Evolutionary conservation across 176 grass and related monocot species (phyloP).

Genomic region (Rhynchospora pubera): DNA sequence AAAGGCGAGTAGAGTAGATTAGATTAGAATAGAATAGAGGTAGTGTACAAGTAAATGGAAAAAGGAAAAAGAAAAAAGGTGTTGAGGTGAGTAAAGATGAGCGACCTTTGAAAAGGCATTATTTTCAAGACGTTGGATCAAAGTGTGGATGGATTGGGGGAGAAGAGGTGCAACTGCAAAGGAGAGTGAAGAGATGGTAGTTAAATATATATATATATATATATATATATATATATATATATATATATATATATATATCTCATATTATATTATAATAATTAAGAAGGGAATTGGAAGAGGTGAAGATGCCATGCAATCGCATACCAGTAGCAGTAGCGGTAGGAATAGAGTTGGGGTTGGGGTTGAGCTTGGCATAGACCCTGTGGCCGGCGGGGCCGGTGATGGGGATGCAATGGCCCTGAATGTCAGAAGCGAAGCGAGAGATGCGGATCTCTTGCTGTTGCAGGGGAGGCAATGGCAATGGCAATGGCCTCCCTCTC

Average conservation of each 20-base stretch:
- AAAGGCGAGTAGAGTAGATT: too few species aligned
- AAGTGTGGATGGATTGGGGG: slow-evolving; percentile 52
- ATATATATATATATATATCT: too few species aligned
- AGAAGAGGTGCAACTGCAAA: slow-evolving; percentile 43
- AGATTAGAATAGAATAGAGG: too few species aligned
- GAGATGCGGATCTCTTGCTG: too few species aligned
- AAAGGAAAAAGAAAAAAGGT: too few species aligned
- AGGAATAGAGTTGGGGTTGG: background rate
- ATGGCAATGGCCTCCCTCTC: too few species aligned
- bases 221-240: too few species aligned
- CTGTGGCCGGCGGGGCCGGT: slow-evolving; percentile 68
- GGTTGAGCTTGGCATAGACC: slow-evolving; percentile 62
- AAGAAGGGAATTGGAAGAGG: slow-evolving; percentile 13
- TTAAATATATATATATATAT: too few species aligned
- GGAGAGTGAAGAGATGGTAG: background rate
- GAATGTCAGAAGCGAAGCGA: too few species aligned
- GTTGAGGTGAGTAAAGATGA: slow-evolving; percentile 17
- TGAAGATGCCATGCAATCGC: slow-evolving; percentile 1
- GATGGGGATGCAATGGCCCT: slow-evolving; percentile 27
- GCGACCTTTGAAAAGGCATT: slow-evolving; percentile 81
- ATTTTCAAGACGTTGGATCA: slow-evolving; percentile 50
- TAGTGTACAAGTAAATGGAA: too few species aligned
- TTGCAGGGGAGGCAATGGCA: too few species aligned
- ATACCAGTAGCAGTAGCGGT: slow-evolving; percentile 4
- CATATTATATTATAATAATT: slow-evolving; percentile 4